A percentile compares a stretch with the other conserved stretches of the same genome.
phyloP scores from a whole-genome alignment of 129 eudicot genomes.

The carrot (Daucus carota) region DNA sequence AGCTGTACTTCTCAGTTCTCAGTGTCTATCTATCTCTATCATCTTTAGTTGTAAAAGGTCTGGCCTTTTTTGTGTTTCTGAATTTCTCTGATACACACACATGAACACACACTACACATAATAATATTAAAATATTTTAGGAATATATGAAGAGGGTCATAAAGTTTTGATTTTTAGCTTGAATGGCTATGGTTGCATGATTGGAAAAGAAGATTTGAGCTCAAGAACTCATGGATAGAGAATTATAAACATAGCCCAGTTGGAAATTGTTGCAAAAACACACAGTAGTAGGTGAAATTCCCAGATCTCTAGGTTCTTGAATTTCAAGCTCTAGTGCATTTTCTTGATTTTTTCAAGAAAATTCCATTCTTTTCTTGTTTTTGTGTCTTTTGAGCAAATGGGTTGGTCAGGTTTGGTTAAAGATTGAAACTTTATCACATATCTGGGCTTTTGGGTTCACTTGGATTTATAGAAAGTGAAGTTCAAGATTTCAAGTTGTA shows the following conservation, averaged over 20 bases:
- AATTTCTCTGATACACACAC: conserved; percentile 21
- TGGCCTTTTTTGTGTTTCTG: conserved; percentile 46
- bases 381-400: background rate
- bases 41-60: conserved; percentile 14
- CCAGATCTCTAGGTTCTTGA: conserved; percentile 51
- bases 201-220: background rate
- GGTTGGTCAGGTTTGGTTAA: conserved; percentile 1
- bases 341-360: conserved; percentile 18
- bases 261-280: conserved; percentile 24
- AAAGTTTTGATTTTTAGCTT: conserved; percentile 10
- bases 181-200: conserved; percentile 5
- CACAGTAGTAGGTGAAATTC: conserved; percentile 10
- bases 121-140: background rate
- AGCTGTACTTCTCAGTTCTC: conserved; percentile 3
- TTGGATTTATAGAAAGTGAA: background rate
- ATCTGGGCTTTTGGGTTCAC: conserved; percentile 3
- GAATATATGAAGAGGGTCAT: background rate
- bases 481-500: background rate
- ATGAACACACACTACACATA: background rate
- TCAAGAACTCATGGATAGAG: conserved; percentile 7
- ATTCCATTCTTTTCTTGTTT: conserved; percentile 9
- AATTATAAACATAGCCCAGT: background rate
- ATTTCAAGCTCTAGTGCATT: conserved; percentile 27
- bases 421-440: conserved; percentile 10
- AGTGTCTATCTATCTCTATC: conserved; percentile 16